A percentile compares a stretch with the other conserved stretches of the same genome.
These are phyloP conservation scores for Colletotrichum sp. DNA, from an alignment of 2,329 filamentous ascomycete genomes.

Conservation along the genomic window DNA sequence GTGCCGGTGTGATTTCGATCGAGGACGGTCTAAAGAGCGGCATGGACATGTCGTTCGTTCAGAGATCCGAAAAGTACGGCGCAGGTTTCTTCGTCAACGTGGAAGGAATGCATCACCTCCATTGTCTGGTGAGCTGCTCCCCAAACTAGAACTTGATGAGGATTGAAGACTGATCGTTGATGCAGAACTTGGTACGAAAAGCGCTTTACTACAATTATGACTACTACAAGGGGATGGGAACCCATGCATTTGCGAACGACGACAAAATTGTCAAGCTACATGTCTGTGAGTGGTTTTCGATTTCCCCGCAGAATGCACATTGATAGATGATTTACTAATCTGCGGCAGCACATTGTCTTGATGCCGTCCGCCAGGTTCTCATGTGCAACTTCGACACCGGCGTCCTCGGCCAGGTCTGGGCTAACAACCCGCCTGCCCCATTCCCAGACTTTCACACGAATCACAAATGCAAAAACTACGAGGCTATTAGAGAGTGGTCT, in stretches of 20 bases:
- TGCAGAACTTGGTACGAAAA: constrained; percentile 63
- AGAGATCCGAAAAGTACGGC: constrained; percentile 58
- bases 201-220: constrained; percentile 64
- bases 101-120: constrained; percentile 60
- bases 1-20: constrained; percentile 52
- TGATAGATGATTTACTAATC: neutral
- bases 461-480: constrained; percentile 64
- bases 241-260: constrained; percentile 60
- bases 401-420: constrained; percentile 67
- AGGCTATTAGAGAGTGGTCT: constrained; percentile 58
- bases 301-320: neutral
- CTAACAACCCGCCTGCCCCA: constrained; percentile 47
- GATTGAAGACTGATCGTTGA: neutral
- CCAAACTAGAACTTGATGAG: neutral
- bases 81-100: constrained; percentile 65
- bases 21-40: constrained; percentile 56
- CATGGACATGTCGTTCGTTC: constrained; percentile 59
- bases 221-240: constrained; percentile 55
- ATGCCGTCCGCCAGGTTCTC: constrained; percentile 65
- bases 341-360: constrained; percentile 60
- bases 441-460: constrained; percentile 69
- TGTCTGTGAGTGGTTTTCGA: constrained; percentile 51
- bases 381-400: constrained; percentile 68
- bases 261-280: constrained; percentile 60
- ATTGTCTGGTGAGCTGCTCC: constrained; percentile 54